Evolutionary conservation across 345 rosid genomes (phyloP), one percentile per base, ranked within the genome.

Genomic region (Camelina sativa): DNA sequence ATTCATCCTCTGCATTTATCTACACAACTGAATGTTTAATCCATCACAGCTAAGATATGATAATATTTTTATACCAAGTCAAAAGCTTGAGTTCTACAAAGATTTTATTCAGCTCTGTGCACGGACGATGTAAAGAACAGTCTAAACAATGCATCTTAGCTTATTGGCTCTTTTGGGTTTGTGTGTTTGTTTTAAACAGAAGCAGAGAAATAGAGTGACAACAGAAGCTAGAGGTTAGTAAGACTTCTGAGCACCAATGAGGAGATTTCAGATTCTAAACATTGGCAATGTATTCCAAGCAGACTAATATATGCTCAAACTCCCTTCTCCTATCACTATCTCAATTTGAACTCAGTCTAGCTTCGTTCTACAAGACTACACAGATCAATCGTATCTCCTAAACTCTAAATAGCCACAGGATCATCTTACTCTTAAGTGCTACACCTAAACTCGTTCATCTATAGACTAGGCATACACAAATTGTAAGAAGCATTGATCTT

Each of bases 401-500:
- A 15, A 37, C 17, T 38, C 38, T 3, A 6, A n/a, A 20, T 19
- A 6, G 28, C 64, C n/a, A 59, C 51, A 8, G 8, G 50, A 71
- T 25, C 28, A 25, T 59, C 67, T 60, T 6, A 62, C 5, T 11
- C 52, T 38, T 25, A 62, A 61, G 7, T 19, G 1, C 38, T 25
- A 62, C n/a, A 53, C 62, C 70, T 63, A 40, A 73, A 73, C 63
- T 62, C 30, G 2, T 9, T 55, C 2, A 64, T 43, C 28, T 19
- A 67, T 7, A 67, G 52, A 25, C 34, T 53, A 1, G 12, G 15
- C 54, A 12, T 16, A 12, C 25, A 23, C 25, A 23, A 23, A 23
- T 89, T 89, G 86, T 83, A 87, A 0, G 97, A 91, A 50, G 98
- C 98, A 64, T 79, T 82, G 48, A 83, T 81, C 70, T 82, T 92